Evolutionary conservation across 1,284 basidiomycete genomes (phyloP), one percentile per base, ranked within the genome.

Genomic region (Termitomyces sp.): DNA sequence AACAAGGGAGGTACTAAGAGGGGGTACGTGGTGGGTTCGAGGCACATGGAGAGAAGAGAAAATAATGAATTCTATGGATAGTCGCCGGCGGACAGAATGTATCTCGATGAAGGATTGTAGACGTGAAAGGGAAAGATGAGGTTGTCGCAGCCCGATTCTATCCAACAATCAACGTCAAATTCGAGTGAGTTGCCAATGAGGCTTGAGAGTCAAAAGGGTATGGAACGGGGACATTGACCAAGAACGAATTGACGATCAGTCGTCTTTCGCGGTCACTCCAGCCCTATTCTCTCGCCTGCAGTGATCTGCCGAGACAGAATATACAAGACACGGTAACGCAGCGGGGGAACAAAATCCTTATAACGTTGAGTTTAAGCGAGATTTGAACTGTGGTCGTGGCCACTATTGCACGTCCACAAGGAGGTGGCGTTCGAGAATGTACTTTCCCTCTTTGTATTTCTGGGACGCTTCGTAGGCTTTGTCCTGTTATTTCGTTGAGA

Each of bases 371-470:
- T 44, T 41, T 10, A 33, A 42, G 17, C 19, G 39, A 49, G 13
- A 52, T 55, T 50, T 40, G 24, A 3, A 17, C 24, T 28, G 30
- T 19, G 38, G 28, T 40, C 46, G 21, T 39, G 45, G 41, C 43
- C 57, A 58, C 71, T 73, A 90, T 73, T 90, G 86, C 50, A 90
- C 88, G 65, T 90, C 88, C 62, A 84, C 77, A 64, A 95, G 86
- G 65, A 94, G 79, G 67, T 91, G 91, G 66, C 92, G 88, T 73
- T 99, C 96, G 56, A 99, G 88, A 69, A 99, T 98, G 70, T 84
- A 98, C 76, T 95, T 95, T 69, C 94, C 94, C 76, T 99, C 96
- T 70, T 99, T 99, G 81, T 99, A 99, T 72, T 92, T 94, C 78
- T 99, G 95, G 12, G 83, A 80, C 7, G 78, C 67, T 66, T 97